Percentiles rank a stretch among this genome's conserved stretches.
Conservation (phyloP, 176 grass and related monocot species). For the Stipa capillata region DNA sequence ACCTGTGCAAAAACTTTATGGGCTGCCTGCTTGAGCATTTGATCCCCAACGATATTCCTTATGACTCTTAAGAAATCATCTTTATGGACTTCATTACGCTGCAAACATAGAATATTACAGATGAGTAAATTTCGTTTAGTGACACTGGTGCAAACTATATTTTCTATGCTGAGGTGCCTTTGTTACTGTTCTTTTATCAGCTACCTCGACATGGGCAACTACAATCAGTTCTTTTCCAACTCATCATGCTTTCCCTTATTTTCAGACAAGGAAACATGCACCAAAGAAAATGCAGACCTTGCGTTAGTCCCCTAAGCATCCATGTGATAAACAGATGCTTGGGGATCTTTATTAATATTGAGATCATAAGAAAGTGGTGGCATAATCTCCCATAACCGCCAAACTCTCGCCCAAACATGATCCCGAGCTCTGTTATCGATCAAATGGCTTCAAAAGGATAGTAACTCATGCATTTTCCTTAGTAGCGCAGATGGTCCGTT, state of each 20-base stretch:
- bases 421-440: not conserved
- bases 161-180: not conserved
- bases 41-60: constrained; percentile 91
- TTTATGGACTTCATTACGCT: constrained; percentile 95
- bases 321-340: not conserved
- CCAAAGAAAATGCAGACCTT: not conserved
- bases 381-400: not conserved
- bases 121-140: constrained; percentile 14
- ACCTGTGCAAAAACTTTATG: constrained; percentile 91
- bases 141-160: not conserved
- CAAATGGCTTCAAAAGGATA: not conserved
- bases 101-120: constrained; percentile 27
- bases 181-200: not conserved
- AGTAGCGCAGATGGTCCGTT: not conserved
- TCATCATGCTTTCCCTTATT: not conserved
- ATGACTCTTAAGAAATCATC: constrained; percentile 97
- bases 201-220: not conserved
- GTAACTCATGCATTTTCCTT: not conserved
- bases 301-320: not conserved
- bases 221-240: not conserved
- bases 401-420: not conserved
- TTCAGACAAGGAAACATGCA: constrained; percentile 2
- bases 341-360: not conserved
- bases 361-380: not conserved
- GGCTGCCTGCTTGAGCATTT: constrained; percentile 98